Conservation (phyloP, 2,329 filamentous ascomycete genomes). For the Fusarium sp. region DNA sequence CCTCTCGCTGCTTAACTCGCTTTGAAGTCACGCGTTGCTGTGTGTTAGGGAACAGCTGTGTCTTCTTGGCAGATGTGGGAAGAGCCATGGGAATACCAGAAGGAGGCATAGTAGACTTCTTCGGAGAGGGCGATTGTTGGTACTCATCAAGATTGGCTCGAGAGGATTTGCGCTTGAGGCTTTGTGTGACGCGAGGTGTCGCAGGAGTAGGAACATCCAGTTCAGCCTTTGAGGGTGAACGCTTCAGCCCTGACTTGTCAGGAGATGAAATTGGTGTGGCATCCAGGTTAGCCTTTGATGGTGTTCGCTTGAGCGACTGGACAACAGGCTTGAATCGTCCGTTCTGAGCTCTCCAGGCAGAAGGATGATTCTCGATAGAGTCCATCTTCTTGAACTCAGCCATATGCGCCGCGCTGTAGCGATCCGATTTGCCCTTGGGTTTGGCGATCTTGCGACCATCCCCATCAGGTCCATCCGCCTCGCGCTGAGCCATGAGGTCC, state of each 20-base stretch:
- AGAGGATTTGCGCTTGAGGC: conserved; percentile 49
- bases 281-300: conserved; percentile 60
- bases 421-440: conserved; percentile 79
- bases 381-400: conserved; percentile 97
- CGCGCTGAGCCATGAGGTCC: conserved; percentile 71
- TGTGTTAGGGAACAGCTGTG: conserved; percentile 38
- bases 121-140: conserved; percentile 46
- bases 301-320: conserved; percentile 54
- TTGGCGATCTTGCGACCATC: conserved; percentile 79
- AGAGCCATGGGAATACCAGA: conserved; percentile 40
- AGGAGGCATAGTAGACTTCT: conserved; percentile 44
- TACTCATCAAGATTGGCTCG: conserved; percentile 51
- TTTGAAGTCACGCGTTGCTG: conserved; percentile 66
- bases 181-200: conserved; percentile 51
- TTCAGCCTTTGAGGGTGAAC: conserved; percentile 63
- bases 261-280: conserved; percentile 51
- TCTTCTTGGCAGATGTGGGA: conserved; percentile 29
- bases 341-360: conserved; percentile 74
- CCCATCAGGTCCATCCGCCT: conserved; percentile 62
- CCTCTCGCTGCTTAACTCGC: conserved; percentile 74
- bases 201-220: conserved; percentile 64
- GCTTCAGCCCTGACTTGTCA: conserved; percentile 61
- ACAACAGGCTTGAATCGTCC: conserved; percentile 64
- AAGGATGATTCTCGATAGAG: conserved; percentile 89
- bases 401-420: conserved; percentile 89